Percentiles rank a stretch among this genome's conserved stretches.
These are phyloP conservation scores for Xylariales sp. DNA, from an alignment of 2,329 filamentous ascomycete species.

Conservation along the genomic window DNA sequence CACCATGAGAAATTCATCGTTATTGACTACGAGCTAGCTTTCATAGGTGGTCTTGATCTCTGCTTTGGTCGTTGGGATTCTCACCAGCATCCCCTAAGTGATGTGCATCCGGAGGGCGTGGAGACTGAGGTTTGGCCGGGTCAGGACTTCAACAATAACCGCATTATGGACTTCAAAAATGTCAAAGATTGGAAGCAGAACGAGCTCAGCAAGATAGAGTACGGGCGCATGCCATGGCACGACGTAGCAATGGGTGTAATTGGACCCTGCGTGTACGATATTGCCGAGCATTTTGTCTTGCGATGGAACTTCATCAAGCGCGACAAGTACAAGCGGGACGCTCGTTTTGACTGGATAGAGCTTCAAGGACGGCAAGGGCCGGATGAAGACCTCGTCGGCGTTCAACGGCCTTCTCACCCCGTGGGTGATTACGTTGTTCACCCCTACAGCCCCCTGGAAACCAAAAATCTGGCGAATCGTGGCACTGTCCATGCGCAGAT, in stretches of 20 bases:
- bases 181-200: conserved; percentile 92
- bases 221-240: conserved; percentile 96
- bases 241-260: conserved; percentile 91
- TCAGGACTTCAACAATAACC: conserved; percentile 97
- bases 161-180: conserved; percentile 90
- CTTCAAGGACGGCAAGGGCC: conserved; percentile 71
- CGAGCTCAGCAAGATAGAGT: conserved; percentile 85
- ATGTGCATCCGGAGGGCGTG: conserved; percentile 81
- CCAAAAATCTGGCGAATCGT: conserved; percentile 58
- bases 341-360: conserved; percentile 78
- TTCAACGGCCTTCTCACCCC: conserved; percentile 84
- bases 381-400: conserved; percentile 80
- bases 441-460: conserved; percentile 64
- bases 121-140: conserved; percentile 85
- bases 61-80: conserved; percentile 96
- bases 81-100: conserved; percentile 74
- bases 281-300: conserved; percentile 90
- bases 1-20: conserved; percentile 93
- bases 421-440: conserved; percentile 85
- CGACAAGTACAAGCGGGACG: conserved; percentile 93
- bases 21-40: conserved; percentile 84
- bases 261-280: conserved; percentile 86
- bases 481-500: conserved; percentile 80
- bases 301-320: conserved; percentile 97
- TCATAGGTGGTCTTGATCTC: conserved; percentile 89